These are phyloP conservation scores for Datura wrightii DNA, from an alignment of 257 asterid species.

Conservation along the genomic window DNA sequence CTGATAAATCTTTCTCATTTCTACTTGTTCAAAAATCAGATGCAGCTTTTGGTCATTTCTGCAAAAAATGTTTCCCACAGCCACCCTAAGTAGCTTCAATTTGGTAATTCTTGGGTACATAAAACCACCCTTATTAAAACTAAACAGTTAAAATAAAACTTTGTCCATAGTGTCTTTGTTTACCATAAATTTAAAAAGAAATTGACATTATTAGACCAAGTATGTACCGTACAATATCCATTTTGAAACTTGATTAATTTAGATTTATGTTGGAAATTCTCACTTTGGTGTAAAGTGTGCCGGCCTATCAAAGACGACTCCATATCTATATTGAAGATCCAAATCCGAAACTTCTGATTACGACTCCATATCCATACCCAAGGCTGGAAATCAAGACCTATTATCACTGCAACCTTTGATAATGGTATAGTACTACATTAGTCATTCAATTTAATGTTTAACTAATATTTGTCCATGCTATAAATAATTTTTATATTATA, in stretches of 20 bases:
- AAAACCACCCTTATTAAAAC: slow-evolving; percentile 21
- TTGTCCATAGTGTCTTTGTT: too few species aligned
- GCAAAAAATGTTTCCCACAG: slow-evolving; percentile 13
- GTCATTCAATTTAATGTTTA: too few species aligned
- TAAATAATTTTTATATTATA: too few species aligned
- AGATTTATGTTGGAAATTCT: not conserved
- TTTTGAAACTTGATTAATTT: too few species aligned
- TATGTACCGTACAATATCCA: not conserved
- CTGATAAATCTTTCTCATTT: slow-evolving; percentile 29
- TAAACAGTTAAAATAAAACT: not conserved
- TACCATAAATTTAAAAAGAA: not conserved
- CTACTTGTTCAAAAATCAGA: slow-evolving; percentile 28
- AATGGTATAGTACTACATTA: too few species aligned
- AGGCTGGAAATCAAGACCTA: too few species aligned
- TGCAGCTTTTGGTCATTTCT: slow-evolving; percentile 42
- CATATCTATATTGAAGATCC: not conserved
- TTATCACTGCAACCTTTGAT: too few species aligned
- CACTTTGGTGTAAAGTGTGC: not conserved
- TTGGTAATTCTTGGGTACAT: slow-evolving; percentile 30
- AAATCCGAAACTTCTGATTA: not conserved
- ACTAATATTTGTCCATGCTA: too few species aligned
- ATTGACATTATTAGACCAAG: not conserved
- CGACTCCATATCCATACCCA: too few species aligned
- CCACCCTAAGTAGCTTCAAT: slow-evolving; percentile 28
- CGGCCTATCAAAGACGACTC: not conserved